phyloP scores from a whole-genome alignment of 805 yeast genomes.

The Wickerhamomyces bovis region DNA sequence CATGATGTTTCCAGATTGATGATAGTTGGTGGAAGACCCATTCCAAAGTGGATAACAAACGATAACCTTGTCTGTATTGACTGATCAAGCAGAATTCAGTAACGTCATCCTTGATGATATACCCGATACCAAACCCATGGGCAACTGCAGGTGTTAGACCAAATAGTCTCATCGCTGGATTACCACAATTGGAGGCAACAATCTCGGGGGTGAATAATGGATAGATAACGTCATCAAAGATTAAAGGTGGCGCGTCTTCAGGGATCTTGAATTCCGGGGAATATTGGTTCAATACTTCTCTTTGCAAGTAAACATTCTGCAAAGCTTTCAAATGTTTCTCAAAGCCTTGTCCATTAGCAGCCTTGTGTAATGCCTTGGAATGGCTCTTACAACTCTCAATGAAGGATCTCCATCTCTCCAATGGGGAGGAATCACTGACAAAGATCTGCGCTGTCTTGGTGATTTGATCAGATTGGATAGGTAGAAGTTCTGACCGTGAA shows the following conservation, averaged over 20 bases:
- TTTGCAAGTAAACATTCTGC: constrained; percentile 46
- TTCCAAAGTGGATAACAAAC: constrained; percentile 69
- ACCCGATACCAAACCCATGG: constrained; percentile 91
- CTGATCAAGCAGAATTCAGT: constrained; percentile 81
- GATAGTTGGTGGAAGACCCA: constrained; percentile 61
- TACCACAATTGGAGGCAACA: constrained; percentile 78
- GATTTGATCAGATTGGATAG: constrained; percentile 52
- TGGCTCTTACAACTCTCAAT: constrained; percentile 48
- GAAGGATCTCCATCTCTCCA: constrained; percentile 44
- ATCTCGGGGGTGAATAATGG: constrained; percentile 37
- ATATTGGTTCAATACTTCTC: constrained; percentile 39
- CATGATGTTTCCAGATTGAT: constrained; percentile 32
- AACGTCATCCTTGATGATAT: constrained; percentile 75
- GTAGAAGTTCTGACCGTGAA: constrained; percentile 64
- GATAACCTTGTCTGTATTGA: constrained; percentile 77
- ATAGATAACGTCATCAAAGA: constrained; percentile 36
- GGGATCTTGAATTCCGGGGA: constrained; percentile 36
- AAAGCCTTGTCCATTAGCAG: constrained; percentile 61
- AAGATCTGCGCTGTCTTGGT: constrained; percentile 53
- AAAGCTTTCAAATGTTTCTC: constrained; percentile 68
- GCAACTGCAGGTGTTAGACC: constrained; percentile 88
- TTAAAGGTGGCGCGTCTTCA: constrained; percentile 33
- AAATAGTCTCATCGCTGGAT: constrained; percentile 78
- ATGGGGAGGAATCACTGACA: constrained; percentile 46
- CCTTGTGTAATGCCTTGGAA: constrained; percentile 38